Percentiles rank a stretch among this genome's conserved stretches.
These are phyloP conservation scores for Nematodospora anomalae DNA, from an alignment of 1,139 yeast species.

Conservation along the genomic window DNA sequence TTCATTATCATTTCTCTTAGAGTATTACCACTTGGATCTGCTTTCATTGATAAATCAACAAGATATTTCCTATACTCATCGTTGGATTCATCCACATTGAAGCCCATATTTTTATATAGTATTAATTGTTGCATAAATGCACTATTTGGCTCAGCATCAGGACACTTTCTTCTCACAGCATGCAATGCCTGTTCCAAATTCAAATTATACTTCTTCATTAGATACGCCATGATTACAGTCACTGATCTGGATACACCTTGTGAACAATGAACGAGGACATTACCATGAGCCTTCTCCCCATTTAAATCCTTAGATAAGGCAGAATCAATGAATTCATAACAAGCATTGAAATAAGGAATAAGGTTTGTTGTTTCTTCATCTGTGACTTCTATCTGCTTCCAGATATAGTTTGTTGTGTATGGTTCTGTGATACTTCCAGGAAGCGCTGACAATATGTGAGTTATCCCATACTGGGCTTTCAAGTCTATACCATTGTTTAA, in stretches of 20 bases:
- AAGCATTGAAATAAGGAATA: constrained; percentile 55
- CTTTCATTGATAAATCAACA: constrained; percentile 23
- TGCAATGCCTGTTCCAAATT: constrained; percentile 61
- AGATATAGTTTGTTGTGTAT: constrained; percentile 49
- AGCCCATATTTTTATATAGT: constrained; percentile 48
- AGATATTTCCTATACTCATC: constrained; percentile 29
- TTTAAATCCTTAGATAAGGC: constrained; percentile 50
- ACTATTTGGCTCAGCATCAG: constrained; percentile 68
- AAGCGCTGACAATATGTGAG: constrained; percentile 69
- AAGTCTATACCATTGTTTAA: constrained; percentile 45
- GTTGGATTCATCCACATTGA: constrained; percentile 24
- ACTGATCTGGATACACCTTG: constrained; percentile 89
- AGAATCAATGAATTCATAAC: constrained; percentile 64
- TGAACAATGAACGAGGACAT: constrained; percentile 67
- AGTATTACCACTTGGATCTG: constrained; percentile 30
- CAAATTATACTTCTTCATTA: constrained; percentile 72
- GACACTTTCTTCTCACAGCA: constrained; percentile 65
- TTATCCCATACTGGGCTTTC: constrained; percentile 47
- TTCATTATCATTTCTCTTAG: constrained; percentile 19
- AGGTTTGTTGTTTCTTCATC: constrained; percentile 68
- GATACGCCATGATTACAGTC: constrained; percentile 68
- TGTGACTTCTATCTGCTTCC: constrained; percentile 66
- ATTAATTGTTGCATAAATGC: constrained; percentile 74
- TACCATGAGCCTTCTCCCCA: constrained; percentile 44
- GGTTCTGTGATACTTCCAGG: constrained; percentile 60